Base-by-base conservation (phyloP, 805 yeast genomes). In the Cephaloascus fragrans region DNA sequence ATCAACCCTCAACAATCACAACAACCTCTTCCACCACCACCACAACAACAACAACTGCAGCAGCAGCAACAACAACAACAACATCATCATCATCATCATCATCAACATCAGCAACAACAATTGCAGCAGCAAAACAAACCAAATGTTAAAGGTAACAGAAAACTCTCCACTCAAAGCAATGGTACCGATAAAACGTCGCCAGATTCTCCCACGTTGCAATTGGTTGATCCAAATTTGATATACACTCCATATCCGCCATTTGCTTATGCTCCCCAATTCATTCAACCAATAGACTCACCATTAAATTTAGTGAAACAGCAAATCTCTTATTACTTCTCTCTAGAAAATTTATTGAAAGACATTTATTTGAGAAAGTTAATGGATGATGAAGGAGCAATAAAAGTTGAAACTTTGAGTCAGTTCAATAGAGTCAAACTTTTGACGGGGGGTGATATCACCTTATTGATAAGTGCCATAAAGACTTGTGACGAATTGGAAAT, bases 251-350 rank as follows among this genome's bases (percentile, higher is more conserved):
- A 41, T 29, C n/a, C 15, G 47, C 20, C 41, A 42, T n/a, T 44
- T 41, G 34, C 41, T 47, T 16, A 47, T 51, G n/a, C 43, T 45
- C 19, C 39, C 39, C 31, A 29, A 17, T 38, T 50, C 19, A 39
- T 51, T 35, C 42, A 37, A 26, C 42, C 45, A 23, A 10, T 37
- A 36, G 18, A 46, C 42, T 19, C 50, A 53, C 42, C 40, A 45
- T 4, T 40, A 42, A 14, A 47, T 50, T 17, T 44, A 56, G 31
- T 51, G 73, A 5, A 58, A 56, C 58, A 62, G 42, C 97, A 89
- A 67, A 67, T 90, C 38, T 93, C 86, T 55, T 93, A 93, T 67
- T 93, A 93, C 61, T 84, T 93, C 64, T 81, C 94, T 23, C 69
- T 80, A 37, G 95, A 87, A 50, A 93, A 93, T 61, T 70, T 93